Conservation (phyloP, 225 moss, liverwort and hornwort genomes). For the Marchantia polymorpha region DNA sequence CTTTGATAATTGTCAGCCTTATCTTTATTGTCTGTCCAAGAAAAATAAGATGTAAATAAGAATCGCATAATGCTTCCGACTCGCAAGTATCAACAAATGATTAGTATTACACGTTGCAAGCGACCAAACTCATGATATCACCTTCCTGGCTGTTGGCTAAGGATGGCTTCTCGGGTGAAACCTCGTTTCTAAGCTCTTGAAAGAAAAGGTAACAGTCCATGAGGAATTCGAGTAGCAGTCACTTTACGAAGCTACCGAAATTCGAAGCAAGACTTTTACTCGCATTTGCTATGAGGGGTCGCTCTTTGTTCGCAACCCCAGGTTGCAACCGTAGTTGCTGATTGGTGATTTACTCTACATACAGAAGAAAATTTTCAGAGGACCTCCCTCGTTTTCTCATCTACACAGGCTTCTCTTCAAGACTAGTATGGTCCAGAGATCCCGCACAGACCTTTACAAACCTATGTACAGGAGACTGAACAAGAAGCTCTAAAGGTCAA, state of each 20-base stretch:
- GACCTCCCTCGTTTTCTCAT: not conserved
- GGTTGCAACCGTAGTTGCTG: not conserved
- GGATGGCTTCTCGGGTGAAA: not conserved
- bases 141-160: not conserved
- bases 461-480: not conserved
- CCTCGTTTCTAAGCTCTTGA: not conserved
- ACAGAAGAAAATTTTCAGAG: not conserved
- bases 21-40: not conserved
- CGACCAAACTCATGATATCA: not conserved
- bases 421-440: not conserved
- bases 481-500: constrained; percentile 19
- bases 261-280: not conserved
- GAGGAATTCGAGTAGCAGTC: not conserved
- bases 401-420: not conserved
- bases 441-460: not conserved
- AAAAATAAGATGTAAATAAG: not conserved
- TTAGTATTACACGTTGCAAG: not conserved
- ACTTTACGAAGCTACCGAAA: not conserved
- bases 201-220: not conserved
- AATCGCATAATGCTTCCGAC: not conserved
- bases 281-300: not conserved
- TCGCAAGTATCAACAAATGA: not conserved
- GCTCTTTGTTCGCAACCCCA: not conserved
- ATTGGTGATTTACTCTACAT: not conserved
- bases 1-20: no score